phyloP scores from a whole-genome alignment of 2,329 filamentous ascomycete genomes.

The Penicillium occitanis region DNA sequence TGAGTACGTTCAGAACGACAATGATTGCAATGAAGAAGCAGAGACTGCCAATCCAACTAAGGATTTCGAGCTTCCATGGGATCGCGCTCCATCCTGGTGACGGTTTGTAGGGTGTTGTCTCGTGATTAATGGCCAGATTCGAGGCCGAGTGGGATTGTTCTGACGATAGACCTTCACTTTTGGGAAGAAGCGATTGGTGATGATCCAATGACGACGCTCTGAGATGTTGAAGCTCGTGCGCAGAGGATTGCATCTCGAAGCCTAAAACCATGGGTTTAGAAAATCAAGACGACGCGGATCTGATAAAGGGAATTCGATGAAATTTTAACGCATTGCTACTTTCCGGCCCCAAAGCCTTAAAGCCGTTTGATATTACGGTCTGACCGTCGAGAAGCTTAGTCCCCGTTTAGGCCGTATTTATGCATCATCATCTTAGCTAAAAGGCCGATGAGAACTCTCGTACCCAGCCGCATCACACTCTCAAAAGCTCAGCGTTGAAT shows the following conservation, averaged over 20 bases:
- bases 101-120: background rate
- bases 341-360: background rate
- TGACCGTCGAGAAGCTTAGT: background rate
- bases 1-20: background rate
- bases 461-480: background rate
- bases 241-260: background rate
- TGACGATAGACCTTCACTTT: background rate
- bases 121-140: background rate
- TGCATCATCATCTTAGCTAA: background rate
- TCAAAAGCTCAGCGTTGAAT: background rate
- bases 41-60: background rate
- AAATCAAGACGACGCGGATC: background rate
- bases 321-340: background rate
- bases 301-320: background rate
- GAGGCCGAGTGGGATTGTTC: background rate
- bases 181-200: background rate
- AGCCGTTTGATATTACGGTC: background rate
- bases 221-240: background rate
- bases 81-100: background rate
- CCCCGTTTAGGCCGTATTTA: background rate
- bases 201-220: background rate
- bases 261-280: background rate
- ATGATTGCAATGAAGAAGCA: background rate
- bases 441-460: background rate
- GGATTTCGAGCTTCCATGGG: background rate